Conservation (phyloP, 2,329 filamentous ascomycete species). For the Colletotrichum tofieldiae region DNA sequence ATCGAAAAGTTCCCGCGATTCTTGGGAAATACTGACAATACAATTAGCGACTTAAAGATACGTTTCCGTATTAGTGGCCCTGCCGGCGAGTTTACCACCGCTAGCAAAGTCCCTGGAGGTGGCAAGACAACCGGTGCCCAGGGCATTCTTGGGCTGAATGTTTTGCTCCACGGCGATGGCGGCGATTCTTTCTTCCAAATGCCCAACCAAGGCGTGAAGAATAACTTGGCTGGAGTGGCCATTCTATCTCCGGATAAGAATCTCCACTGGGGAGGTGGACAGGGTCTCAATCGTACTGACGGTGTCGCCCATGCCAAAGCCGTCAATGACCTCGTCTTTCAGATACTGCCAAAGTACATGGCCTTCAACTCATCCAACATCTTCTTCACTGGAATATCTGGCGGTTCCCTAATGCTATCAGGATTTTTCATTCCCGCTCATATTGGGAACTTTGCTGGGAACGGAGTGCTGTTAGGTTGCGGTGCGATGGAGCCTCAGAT, state of each 20-base stretch:
- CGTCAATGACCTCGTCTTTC: constrained; percentile 67
- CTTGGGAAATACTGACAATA: not conserved
- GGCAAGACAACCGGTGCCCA: constrained; percentile 42
- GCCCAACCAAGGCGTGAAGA: constrained; percentile 68
- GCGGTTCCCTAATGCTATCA: constrained; percentile 67
- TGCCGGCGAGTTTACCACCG: constrained; percentile 66
- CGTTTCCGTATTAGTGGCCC: constrained; percentile 71
- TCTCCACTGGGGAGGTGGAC: constrained; percentile 71
- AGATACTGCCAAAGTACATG: constrained; percentile 66
- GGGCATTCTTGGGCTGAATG: constrained; percentile 65
- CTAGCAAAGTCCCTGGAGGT: constrained; percentile 60
- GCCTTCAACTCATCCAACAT: constrained; percentile 67
- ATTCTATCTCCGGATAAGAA: constrained; percentile 68
- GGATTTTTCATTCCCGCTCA: constrained; percentile 73
- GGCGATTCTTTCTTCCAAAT: constrained; percentile 73
- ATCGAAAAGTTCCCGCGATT: no score
- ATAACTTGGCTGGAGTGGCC: constrained; percentile 66
- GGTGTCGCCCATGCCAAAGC: constrained; percentile 70
- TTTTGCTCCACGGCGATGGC: constrained; percentile 73
- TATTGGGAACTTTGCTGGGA: constrained; percentile 64
- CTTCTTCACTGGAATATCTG: constrained; percentile 72
- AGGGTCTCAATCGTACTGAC: constrained; percentile 66
- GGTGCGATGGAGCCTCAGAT: constrained; percentile 70
- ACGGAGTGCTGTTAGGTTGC: constrained; percentile 70
- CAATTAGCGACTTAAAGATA: constrained; percentile 63